Percentiles rank a stretch among this genome's conserved stretches.
Conservation (phyloP, 169 alveolate species). For the Eimeria sp. region DNA sequence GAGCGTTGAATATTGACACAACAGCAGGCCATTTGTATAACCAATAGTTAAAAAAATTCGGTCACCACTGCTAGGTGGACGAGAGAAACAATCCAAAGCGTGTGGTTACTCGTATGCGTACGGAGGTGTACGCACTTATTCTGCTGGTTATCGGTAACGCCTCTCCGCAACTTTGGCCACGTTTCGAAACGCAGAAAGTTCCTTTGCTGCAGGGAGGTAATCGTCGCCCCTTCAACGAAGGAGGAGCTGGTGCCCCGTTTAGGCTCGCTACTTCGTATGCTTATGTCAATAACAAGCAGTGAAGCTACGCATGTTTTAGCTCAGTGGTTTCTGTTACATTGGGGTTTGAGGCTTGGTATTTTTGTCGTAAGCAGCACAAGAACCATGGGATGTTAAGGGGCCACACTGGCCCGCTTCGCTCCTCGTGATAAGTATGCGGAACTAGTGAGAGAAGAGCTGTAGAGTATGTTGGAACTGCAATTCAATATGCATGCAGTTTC, state of each 20-base stretch:
- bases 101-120: too few relatives aligned
- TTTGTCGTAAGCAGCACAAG: neutral
- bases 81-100: neutral
- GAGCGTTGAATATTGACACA: neutral
- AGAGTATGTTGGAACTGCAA: too few relatives aligned
- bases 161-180: neutral
- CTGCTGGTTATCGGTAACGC: neutral
- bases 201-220: too few relatives aligned
- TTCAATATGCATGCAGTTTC: neutral
- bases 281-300: neutral
- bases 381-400: neutral
- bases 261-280: neutral
- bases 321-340: neutral
- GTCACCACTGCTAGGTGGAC: neutral
- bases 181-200: too few relatives aligned
- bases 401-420: neutral
- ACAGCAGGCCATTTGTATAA: neutral
- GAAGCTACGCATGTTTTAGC: neutral
- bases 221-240: too few relatives aligned
- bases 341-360: neutral
- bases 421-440: too few relatives aligned
- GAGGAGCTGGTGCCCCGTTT: too few relatives aligned
- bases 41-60: neutral
- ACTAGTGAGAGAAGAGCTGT: too few relatives aligned
- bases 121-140: too few relatives aligned